Conservation (phyloP, 2,329 filamentous ascomycete species). For the Penicillium sp. region DNA sequence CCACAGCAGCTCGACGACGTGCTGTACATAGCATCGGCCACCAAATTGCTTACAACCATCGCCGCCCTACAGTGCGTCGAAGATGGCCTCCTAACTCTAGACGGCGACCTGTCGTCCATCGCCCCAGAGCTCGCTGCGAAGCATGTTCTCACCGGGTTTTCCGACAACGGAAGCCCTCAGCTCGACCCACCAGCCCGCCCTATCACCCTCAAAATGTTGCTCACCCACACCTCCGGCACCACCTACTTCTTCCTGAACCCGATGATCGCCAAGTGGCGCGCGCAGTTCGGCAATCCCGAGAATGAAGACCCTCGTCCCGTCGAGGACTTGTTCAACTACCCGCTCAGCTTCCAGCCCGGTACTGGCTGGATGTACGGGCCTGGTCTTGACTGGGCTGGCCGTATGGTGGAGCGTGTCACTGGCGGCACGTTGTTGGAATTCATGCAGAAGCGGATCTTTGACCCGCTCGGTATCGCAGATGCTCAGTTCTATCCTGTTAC, state of each 20-base stretch:
- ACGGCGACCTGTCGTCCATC: slow-evolving; percentile 47
- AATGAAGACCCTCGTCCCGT: slow-evolving; percentile 35
- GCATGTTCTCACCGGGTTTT: slow-evolving; percentile 51
- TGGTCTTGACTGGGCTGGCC: slow-evolving; percentile 55
- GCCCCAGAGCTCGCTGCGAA: slow-evolving; percentile 52
- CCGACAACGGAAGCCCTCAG: slow-evolving; percentile 43
- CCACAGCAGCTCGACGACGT: slow-evolving; percentile 35
- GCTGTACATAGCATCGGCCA: slow-evolving; percentile 30
- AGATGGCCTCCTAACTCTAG: slow-evolving; percentile 49
- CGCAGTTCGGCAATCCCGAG: slow-evolving; percentile 27
- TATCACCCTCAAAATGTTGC: slow-evolving; percentile 54
- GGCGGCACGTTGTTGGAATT: slow-evolving; percentile 45
- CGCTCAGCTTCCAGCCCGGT: slow-evolving; percentile 55
- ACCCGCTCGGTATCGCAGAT: slow-evolving; percentile 45
- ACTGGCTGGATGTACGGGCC: slow-evolving; percentile 53
- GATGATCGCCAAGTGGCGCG: slow-evolving; percentile 37
- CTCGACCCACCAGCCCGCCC: slow-evolving; percentile 35
- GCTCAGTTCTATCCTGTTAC: slow-evolving; percentile 44
- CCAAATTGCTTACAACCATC: slow-evolving; percentile 53
- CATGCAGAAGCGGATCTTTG: slow-evolving; percentile 48
- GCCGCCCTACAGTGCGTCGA: slow-evolving; percentile 58
- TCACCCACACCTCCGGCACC: slow-evolving; percentile 54
- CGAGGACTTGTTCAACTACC: slow-evolving; percentile 45
- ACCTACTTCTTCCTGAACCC: slow-evolving; percentile 49
- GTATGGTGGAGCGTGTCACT: slow-evolving; percentile 52